A percentile compares a stretch with the other conserved stretches of the same genome.
Evolutionary conservation across 306 rosid species (phyloP).

Genomic region (Canavalia gladiata): DNA sequence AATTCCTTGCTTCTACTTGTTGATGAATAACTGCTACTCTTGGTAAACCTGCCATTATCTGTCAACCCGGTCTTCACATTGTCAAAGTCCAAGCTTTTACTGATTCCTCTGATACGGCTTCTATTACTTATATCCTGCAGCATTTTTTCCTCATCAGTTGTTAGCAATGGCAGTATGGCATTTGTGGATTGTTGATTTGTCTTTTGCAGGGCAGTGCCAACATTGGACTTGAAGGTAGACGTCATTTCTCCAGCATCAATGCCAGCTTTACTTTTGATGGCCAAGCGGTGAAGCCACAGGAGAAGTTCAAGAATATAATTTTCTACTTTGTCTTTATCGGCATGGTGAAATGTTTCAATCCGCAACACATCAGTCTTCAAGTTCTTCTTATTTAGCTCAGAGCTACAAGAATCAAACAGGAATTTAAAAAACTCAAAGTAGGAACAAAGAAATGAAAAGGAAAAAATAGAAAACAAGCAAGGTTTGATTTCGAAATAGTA

Average conservation of each 20-base stretch:
- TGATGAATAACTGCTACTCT: constrained; percentile 71
- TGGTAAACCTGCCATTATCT: constrained; percentile 53
- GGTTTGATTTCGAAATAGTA: not conserved
- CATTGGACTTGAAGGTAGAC: constrained; percentile 50
- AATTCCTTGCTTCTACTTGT: constrained; percentile 58
- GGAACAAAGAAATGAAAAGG: not conserved
- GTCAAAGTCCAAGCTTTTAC: constrained; percentile 79
- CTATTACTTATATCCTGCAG: constrained; percentile 62
- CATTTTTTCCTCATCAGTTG: constrained; percentile 68
- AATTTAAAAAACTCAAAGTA: not conserved
- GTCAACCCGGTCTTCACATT: constrained; percentile 42
- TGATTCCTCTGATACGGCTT: constrained; percentile 54
- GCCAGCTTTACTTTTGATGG: constrained; percentile 55
- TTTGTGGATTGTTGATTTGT: constrained; percentile 47
- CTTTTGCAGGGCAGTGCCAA: constrained; percentile 39
- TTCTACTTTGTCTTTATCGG: constrained; percentile 79
- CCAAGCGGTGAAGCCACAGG: constrained; percentile 83
- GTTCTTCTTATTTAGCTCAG: constrained; percentile 69
- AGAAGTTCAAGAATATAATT: constrained; percentile 70
- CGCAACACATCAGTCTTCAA: constrained; percentile 63
- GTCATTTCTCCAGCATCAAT: constrained; percentile 43
- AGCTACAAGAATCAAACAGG: constrained; percentile 55
- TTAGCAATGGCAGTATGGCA: constrained; percentile 38
- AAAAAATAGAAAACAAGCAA: not conserved
- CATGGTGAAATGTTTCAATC: constrained; percentile 89